Evolutionary conservation across 1,284 basidiomycete species (phyloP).

Genomic region (Entoloma clypeatum): DNA sequence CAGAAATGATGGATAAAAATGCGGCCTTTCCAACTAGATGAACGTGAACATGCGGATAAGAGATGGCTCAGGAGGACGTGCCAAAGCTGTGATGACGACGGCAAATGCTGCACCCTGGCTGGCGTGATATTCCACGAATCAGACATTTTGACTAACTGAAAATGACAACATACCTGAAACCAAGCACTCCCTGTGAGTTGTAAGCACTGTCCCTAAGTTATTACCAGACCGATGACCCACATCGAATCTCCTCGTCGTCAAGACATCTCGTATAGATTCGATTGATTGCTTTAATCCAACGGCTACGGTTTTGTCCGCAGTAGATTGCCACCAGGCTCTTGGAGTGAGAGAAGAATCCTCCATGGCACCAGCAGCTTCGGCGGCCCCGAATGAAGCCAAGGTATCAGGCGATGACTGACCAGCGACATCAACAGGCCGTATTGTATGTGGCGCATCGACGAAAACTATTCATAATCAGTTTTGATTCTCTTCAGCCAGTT

Average conservation of each 20-base stretch:
- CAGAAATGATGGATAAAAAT: slow-evolving; percentile 61
- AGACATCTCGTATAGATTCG: slow-evolving; percentile 42
- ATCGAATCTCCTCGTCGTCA: slow-evolving; percentile 53
- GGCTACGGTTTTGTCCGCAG: slow-evolving; percentile 47
- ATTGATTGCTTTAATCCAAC: slow-evolving; percentile 60
- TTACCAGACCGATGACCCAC: slow-evolving; percentile 33
- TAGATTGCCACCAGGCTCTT: slow-evolving; percentile 78
- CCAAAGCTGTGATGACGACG: slow-evolving; percentile 68
- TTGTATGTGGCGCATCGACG: slow-evolving; percentile 72
- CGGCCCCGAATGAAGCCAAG: slow-evolving; percentile 50
- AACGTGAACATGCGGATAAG: neutral
- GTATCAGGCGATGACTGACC: slow-evolving; percentile 29
- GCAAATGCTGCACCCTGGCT: slow-evolving; percentile 85
- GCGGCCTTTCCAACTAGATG: slow-evolving; percentile 34
- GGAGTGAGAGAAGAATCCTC: slow-evolving; percentile 63
- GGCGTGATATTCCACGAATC: slow-evolving; percentile 4
- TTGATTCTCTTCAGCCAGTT: neutral
- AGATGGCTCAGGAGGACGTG: slow-evolving; percentile 31
- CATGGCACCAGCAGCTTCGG: slow-evolving; percentile 45
- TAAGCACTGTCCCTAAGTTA: slow-evolving; percentile 7
- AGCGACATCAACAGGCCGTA: slow-evolving; percentile 70
- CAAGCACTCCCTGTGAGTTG: slow-evolving; percentile 67
- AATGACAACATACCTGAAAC: slow-evolving; percentile 56
- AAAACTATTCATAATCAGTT: slow-evolving; percentile 55
- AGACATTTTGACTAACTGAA: neutral